phyloP scores from a whole-genome alignment of 805 yeast species.

The Candida vartiovaarae region DNA sequence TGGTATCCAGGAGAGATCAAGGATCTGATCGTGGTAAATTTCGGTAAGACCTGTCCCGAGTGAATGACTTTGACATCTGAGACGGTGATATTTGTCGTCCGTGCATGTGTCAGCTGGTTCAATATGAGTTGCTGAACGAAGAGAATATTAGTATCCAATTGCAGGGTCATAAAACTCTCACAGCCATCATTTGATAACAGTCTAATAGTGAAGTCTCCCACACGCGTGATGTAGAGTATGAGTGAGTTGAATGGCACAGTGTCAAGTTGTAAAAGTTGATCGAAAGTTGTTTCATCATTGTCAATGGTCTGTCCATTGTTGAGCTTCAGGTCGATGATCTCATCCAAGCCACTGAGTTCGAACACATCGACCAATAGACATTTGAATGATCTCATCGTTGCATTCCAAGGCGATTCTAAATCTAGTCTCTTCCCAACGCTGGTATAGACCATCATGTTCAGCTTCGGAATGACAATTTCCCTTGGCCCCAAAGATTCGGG shows the following conservation, averaged over 20 bases:
- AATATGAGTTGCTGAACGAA: constrained; percentile 20
- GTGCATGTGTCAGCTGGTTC: constrained; percentile 17
- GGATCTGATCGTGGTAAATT: constrained; percentile 15
- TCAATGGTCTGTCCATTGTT: constrained; percentile 14
- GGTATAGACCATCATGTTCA: constrained; percentile 14
- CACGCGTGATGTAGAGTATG: constrained; percentile 21
- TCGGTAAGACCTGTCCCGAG: constrained; percentile 18
- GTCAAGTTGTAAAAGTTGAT: constrained; percentile 27
- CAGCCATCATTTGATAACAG: constrained; percentile 15
- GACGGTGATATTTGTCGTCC: constrained; percentile 7
- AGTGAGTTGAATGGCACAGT: constrained; percentile 26
- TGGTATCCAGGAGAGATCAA: constrained; percentile 8
- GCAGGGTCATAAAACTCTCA: constrained; percentile 7
- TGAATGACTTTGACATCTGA: constrained; percentile 22
- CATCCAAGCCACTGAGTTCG: constrained; percentile 7
- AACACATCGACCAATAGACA: constrained; percentile 13
- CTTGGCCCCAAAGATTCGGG: constrained; percentile 2
- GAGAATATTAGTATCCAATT: constrained; percentile 15
- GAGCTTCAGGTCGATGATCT: constrained; percentile 11
- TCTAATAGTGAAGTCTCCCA: constrained; percentile 20
- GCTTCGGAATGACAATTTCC: constrained; percentile 7
- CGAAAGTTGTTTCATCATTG: constrained; percentile 18
- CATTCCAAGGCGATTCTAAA: constrained; percentile 9
- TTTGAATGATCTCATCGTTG: constrained; percentile 12
- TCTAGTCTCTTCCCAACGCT: constrained; percentile 15